Evolutionary conservation across 1,139 yeast genomes (phyloP), one percentile per base, ranked within the genome.

Genomic region (Blastobotrys ciferrii): DNA sequence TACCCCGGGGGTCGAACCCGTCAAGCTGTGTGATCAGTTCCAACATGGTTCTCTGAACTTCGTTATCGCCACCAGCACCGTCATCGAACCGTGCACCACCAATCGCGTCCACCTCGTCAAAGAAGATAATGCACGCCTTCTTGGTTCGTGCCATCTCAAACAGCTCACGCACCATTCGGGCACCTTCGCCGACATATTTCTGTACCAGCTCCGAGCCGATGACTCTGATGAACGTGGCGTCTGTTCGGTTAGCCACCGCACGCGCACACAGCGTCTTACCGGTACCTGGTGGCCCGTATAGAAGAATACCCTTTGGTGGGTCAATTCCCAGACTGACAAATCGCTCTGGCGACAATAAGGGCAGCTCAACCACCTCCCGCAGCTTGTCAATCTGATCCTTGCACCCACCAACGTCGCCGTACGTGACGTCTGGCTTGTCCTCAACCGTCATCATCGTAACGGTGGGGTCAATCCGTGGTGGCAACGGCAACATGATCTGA

Each of bases 401-500:
- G 69, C 96, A 88, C 25, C 98, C 98, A 61, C 98, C 98, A 53
- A 92, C 92, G 68, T 92, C 98, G 12, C 83, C 82, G 58, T 81
- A 81, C 1, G 84, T 78, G 31, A 81, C 85, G 64, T 87, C 95
- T 13, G 98, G 98, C 69, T 92, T 92, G 68, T 92, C 98, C 69
- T 92, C 98, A 46, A 92, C 98, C 1, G 98, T 91, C 98, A 92
- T 92, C 98, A 92, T 92, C n/a, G 98, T 92, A 47, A 92, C 98
- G 14, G 91, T 81, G 9, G 98, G 98, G 68, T 92, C 98, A 65
- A 92, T 92, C 65, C 96, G 77, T 47, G 99, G 98, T 18, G 98
- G 98, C 58, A 94, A 76, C 20, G 99, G 98, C 61, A 92, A 77
- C 75, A 89, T 96, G 65, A 92, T 92, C 68, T 91, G 96, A 71